Base-by-base conservation (phyloP, 1,284 basidiomycete species). In the Waitea zeae region DNA sequence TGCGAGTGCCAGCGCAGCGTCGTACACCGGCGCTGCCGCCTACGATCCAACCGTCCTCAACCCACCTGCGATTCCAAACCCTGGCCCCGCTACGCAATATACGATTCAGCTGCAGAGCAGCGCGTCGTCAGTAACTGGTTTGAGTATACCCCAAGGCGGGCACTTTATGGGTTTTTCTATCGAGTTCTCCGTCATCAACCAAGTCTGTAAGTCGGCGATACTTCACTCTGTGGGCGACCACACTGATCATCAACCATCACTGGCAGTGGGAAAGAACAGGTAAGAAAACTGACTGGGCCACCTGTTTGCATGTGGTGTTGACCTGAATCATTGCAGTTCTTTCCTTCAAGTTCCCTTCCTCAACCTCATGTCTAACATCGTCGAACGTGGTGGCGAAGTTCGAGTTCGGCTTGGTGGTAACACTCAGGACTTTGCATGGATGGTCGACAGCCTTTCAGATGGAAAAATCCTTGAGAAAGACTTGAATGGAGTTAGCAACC, bases 341-440 rank as follows among this genome's bases (percentile, higher is more conserved):
- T n/a, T n/a, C n/a, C n/a, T 77, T 13, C 61, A 68, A 35, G 65
- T 74, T 0, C 68, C 71, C 0, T 80, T 86, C 50, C 62, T 86
- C 12, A 86, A 86, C 51, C 64, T 84, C 36, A 63, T 87, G 58
- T 60, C 70, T 3, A 75, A 73, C 41, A 56, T 84, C 30, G 54
- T 62, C 40, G 61, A 71, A 33, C 66, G 77, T 9, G 61, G 59
- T 6, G 80, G 80, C 1, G 48, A 59, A 4, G 60, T 77, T 4
- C 50, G 57, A 28, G 53, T 84, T 12, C 73, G 81, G 29, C 62
- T 84, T 3, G 82, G 81, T 24, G 82, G 81, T 36, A 84, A 84
- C 51, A 75, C 75, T 2, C 78, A 82, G 45, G 77, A 82, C 40
- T 64, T 57, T 17, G 70, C 72, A 7, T 57, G 56, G 1, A 48